Percentiles rank a stretch among this genome's conserved stretches.
phyloP scores from a whole-genome alignment of 139 green algal genomes.

The Desmodesmus armatus region DNA sequence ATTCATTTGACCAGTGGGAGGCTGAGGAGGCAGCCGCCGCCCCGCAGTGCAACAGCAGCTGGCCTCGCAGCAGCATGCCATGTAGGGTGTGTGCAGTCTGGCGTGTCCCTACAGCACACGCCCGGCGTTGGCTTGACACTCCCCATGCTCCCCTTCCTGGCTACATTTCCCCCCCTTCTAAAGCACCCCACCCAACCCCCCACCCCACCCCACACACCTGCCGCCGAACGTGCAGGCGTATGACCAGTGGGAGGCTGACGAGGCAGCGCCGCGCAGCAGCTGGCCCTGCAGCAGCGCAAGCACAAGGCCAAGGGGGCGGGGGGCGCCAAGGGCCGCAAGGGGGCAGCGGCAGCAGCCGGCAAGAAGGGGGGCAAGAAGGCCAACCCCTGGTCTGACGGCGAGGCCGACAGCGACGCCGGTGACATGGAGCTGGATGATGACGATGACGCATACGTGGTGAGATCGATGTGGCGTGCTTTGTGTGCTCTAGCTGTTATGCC shows the following conservation, averaged over 20 bases:
- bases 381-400: slow-evolving; percentile 55
- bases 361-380: slow-evolving; percentile 50
- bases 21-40: slow-evolving; percentile 51
- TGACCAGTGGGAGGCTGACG: slow-evolving; percentile 65
- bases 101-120: too few relatives aligned
- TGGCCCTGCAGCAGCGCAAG: slow-evolving; percentile 46
- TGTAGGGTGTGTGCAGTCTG: too few relatives aligned
- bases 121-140: too few relatives aligned
- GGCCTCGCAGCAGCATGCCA: not conserved
- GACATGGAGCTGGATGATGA: slow-evolving; percentile 39
- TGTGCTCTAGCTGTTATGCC: not conserved
- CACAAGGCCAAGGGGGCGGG: slow-evolving; percentile 40
- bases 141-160: too few relatives aligned
- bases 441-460: slow-evolving; percentile 37
- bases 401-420: slow-evolving; percentile 16
- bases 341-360: slow-evolving; percentile 1
- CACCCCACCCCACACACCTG: too few relatives aligned
- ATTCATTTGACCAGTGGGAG: slow-evolving; percentile 66
- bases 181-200: too few relatives aligned
- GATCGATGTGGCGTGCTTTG: not conserved
- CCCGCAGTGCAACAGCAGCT: not conserved
- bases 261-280: slow-evolving; percentile 48
- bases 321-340: slow-evolving; percentile 40
- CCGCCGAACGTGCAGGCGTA: slow-evolving; percentile 59
- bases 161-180: too few relatives aligned